These are phyloP conservation scores for Corymbia citriodora DNA, from an alignment of 441 rosid species.

Conservation along the genomic window DNA sequence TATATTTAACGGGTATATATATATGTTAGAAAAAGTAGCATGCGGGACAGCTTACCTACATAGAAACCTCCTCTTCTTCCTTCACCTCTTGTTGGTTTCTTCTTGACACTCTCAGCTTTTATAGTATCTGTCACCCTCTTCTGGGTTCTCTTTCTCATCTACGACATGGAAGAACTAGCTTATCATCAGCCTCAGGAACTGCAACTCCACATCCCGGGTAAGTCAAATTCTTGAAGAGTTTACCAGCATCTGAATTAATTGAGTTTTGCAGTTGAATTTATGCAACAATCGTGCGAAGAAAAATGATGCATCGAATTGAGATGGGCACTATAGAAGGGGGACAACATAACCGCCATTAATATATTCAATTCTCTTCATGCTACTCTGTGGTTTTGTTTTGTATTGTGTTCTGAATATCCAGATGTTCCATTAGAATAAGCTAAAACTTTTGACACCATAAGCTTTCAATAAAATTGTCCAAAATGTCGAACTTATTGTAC, in stretches of 20 bases:
- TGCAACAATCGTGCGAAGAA: background rate
- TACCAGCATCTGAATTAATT: background rate
- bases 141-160: background rate
- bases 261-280: background rate
- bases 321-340: background rate
- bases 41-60: background rate
- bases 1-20: background rate
- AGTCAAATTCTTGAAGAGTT: background rate
- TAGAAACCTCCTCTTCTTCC: background rate
- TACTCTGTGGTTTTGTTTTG: background rate
- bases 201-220: constrained; percentile 17
- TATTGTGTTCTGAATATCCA: background rate
- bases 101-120: background rate
- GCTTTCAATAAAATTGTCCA: background rate
- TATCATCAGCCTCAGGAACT: constrained; percentile 3
- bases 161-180: constrained; percentile 13
- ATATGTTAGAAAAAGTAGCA: background rate
- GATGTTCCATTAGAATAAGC: background rate
- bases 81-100: background rate
- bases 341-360: background rate
- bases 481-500: no score
- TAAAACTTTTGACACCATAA: background rate
- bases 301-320: background rate
- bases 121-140: background rate
- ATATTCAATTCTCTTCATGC: background rate